These are phyloP conservation scores for Lodderomyces orthopsilosis DNA, from an alignment of 1,139 yeast species.

Conservation along the genomic window DNA sequence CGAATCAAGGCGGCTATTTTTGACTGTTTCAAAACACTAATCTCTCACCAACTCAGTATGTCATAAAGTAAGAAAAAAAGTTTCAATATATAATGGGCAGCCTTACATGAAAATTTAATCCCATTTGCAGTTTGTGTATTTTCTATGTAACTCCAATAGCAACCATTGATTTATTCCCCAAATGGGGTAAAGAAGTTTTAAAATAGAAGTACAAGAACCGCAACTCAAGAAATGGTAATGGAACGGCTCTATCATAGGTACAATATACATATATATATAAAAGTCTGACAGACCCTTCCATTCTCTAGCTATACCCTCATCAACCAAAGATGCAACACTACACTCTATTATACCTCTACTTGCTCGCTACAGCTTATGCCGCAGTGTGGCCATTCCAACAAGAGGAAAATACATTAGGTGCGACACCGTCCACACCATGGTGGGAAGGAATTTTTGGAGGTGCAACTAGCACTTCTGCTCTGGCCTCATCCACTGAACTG, in stretches of 20 bases:
- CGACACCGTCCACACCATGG: constrained; percentile 6
- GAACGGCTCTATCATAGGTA: neutral
- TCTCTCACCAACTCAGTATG: too few relatives aligned
- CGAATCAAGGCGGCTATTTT: neutral
- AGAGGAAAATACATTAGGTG: constrained; percentile 5
- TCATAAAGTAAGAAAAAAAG: too few relatives aligned
- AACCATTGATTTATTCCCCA: neutral
- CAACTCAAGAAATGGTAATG: neutral
- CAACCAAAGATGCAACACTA: neutral
- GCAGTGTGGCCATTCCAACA: constrained; percentile 6
- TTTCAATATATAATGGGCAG: too few relatives aligned
- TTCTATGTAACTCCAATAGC: neutral
- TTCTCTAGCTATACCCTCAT: neutral
- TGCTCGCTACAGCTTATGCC: neutral
- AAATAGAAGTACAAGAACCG: neutral
- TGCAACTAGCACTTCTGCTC: constrained; percentile 1
- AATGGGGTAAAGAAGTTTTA: constrained; percentile 1
- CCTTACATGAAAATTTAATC: neutral
- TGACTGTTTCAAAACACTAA: neutral
- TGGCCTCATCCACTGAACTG: neutral
- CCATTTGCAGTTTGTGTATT: neutral
- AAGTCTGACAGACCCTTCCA: neutral
- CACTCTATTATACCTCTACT: constrained; percentile 1
- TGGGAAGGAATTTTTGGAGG: constrained; percentile 6
- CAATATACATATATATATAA: neutral